Evolutionary conservation across 2,329 filamentous ascomycete species (phyloP), one percentile per base, ranked within the genome.

Genomic region (Ceratocystis harringtonii): DNA sequence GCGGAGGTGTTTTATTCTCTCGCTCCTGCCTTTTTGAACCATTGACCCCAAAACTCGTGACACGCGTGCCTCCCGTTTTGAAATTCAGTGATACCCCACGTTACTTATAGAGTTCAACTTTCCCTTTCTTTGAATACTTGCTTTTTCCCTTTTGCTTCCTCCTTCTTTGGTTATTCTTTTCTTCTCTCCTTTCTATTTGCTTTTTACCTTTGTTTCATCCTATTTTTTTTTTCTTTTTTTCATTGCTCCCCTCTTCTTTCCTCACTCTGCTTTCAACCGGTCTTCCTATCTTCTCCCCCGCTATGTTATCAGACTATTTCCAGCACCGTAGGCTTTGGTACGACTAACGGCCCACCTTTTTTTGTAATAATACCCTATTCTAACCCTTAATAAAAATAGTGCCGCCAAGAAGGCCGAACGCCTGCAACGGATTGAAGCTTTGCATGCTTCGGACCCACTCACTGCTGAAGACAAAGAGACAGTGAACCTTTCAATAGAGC

Each of bases 371-470:
- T 58, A 32, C 55, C 28, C 55, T 36, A 30, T 32, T 25, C 25
- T 58, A 58, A 58, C 55, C 25, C 55, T 58, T 32, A 22, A 5
- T 30, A 6, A 8, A 1, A 15, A 22, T 55, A 67, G 63, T 28
- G 64, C 61, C 19, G 81, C 84, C 74, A 96, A 96, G 78, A 88
- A 94, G 76, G 76, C 84, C 68, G 85, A 95, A 74, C 86, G 92
- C 50, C 78, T 80, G 17, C 77, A 81, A 62, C 85, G 88, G 63
- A 88, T 96, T 70, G 79, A 81, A 44, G 80, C 80, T 5, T 82
- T 96, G 5, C 75, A 80, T 1, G 73, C 77, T 17, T 84, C 83
- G 65, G 80, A 77, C 19, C 79, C 85, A 1, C 81, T 95, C 68
- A 85, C 84, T 2, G 70, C 79, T 0, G 70, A 78, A 48, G 90